phyloP scores from a whole-genome alignment of 352 stramenopile species.

The Elongisporangium undulatum region DNA sequence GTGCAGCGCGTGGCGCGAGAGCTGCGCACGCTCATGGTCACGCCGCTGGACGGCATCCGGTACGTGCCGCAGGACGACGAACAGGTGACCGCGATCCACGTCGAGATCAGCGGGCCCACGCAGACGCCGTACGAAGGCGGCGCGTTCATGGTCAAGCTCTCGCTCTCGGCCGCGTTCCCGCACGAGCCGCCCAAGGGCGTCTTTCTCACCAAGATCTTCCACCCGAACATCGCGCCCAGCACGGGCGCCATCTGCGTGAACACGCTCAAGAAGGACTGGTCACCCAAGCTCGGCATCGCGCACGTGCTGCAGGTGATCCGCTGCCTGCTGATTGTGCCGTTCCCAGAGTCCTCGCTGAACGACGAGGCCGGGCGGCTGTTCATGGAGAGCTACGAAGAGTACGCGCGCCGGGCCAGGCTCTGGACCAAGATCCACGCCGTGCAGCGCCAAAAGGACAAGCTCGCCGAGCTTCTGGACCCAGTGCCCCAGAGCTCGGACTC shows the following conservation, averaged over 20 bases:
- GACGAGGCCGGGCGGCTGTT: slow-evolving; percentile 99
- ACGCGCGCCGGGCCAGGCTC: slow-evolving; percentile 81
- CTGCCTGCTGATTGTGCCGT: slow-evolving; percentile 99
- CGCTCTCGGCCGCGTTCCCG: slow-evolving; percentile 87
- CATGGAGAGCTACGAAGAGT: slow-evolving; percentile 99
- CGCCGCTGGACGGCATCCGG: slow-evolving; percentile 90
- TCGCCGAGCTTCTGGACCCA: slow-evolving; percentile 1
- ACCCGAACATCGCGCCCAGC: slow-evolving; percentile 97
- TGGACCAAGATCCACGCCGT: slow-evolving; percentile 90
- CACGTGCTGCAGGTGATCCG: slow-evolving; percentile 98
- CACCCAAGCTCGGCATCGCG: slow-evolving; percentile 89
- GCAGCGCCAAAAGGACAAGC: slow-evolving; percentile 17
- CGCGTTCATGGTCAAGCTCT: slow-evolving; percentile 96
- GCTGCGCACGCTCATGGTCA: slow-evolving; percentile 87
- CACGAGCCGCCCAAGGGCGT: slow-evolving; percentile 85
- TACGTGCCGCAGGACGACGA: slow-evolving; percentile 91
- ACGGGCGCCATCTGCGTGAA: slow-evolving; percentile 99
- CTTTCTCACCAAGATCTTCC: slow-evolving; percentile 99
- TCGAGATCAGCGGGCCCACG: slow-evolving; percentile 95
- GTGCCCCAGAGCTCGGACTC: background rate
- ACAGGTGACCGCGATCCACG: slow-evolving; percentile 90
- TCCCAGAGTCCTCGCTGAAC: slow-evolving; percentile 98
- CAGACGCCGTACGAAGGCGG: slow-evolving; percentile 97
- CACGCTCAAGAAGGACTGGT: slow-evolving; percentile 99
- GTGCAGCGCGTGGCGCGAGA: slow-evolving; percentile 91